These are phyloP conservation scores for Podila horticola DNA, from an alignment of 192 early-diverging fungal species.

Conservation along the genomic window DNA sequence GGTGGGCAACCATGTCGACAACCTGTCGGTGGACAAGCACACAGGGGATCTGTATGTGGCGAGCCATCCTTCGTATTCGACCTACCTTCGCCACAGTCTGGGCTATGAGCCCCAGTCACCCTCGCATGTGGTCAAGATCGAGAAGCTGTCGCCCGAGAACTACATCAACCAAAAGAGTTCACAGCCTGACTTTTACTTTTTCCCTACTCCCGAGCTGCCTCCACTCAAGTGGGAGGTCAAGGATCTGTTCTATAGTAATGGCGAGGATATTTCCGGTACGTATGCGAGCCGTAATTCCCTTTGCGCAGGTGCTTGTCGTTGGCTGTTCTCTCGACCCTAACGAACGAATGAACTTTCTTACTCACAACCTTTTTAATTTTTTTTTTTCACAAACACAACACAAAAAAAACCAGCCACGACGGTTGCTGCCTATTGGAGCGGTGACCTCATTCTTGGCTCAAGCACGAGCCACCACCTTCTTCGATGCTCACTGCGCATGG, in stretches of 20 bases:
- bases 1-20: conserved; percentile 44
- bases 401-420: conserved; percentile 19
- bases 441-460: conserved; percentile 46
- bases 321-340: background rate
- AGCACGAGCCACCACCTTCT: conserved; percentile 36
- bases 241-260: conserved; percentile 51
- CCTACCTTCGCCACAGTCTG: conserved; percentile 37
- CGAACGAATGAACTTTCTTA: background rate
- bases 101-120: conserved; percentile 45
- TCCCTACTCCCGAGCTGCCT: conserved; percentile 28
- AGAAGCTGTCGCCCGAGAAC: conserved; percentile 43
- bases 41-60: conserved; percentile 48
- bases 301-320: too few relatives aligned
- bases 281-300: too few relatives aligned
- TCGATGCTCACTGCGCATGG: conserved; percentile 32
- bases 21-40: conserved; percentile 39
- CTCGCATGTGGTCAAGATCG: conserved; percentile 48
- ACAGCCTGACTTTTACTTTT: conserved; percentile 37
- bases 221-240: conserved; percentile 50
- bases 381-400: background rate
- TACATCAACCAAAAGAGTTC: conserved; percentile 29
- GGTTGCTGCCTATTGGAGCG: conserved; percentile 41
- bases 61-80: conserved; percentile 42
- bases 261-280: conserved; percentile 50
- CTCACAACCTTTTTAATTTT: background rate